Evolutionary conservation across 768 basidiomycete genomes (phyloP), one percentile per base, ranked within the genome.

Genomic region (Paxillus rubicundulus): DNA sequence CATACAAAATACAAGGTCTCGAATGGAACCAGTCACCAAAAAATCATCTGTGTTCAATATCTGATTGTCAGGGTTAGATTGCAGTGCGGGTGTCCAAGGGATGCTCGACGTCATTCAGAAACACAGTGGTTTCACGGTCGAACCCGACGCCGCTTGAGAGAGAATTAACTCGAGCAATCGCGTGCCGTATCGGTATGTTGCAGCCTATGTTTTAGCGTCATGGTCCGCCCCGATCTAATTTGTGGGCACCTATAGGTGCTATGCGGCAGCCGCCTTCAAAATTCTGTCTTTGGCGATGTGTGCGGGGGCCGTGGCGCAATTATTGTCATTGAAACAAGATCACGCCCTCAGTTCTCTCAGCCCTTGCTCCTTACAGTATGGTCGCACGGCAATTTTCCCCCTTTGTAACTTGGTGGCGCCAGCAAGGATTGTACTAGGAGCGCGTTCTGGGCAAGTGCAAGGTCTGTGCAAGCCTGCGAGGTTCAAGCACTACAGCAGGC

Each of bases 61-160:
- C 49, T 54, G 44, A 27, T 41, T 41, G 53, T 50, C 49, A 41
- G 49, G 13, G 30, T 44, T 14, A 3, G 24, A 33, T 20, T 27
- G 47, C 33, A 48, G 24, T 27, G 21, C 18, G 17, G 30, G 18
- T 14, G 33, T 17, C 36, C 14, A 14, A 37, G 16, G n/a, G 36
- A 14, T 16, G 36, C 36, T 37, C 13, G 36, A 37, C 36, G 10
- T 37, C n/a, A 6, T 9, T 14, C 36, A 37, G 36, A 9, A 37
- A 37, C 6, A 37, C 36, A 37, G 13, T 37, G 34, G 9, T 36
- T 10, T 36, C 34, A 36, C 34, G 34, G 2, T 36, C 9, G 36
- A 14, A 37, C 16, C 36, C 36, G 10, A 30, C 30, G 30, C 9
- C 30, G 9, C 10, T 30, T 3, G 6, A 30, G 30, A 2, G 30